Base-by-base conservation (phyloP, 139 green algal species). In the Trebouxia sp. region DNA sequence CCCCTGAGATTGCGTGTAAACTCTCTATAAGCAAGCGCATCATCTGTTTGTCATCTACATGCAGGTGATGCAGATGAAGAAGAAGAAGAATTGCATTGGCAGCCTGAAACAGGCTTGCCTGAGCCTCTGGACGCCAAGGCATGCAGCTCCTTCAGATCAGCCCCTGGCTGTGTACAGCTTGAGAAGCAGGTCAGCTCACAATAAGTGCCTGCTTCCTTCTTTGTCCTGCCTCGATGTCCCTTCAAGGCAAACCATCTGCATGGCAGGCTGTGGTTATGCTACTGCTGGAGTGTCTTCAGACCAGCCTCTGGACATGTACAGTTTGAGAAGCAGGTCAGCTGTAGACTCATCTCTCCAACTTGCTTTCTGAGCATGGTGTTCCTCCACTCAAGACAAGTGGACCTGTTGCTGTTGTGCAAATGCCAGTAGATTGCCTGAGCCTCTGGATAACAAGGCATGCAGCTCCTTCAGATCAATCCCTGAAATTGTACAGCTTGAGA, bases 61-160 rank as follows among this genome's bases (percentile, higher is more conserved):
- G 26, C 42, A 77, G 41, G 14, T 53, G 69, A 75, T 58, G 69
- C 41, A 77, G 17, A 53, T 53, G 62, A 72, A 1, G 62, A 72
- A 15, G 62, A 72, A 15, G 69, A 7, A 15, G 35, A 41, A 26
- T 22, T 77, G 41, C 42, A 77, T n/a, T 77, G 69, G 69, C 39
- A 77, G 24, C 69, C 69, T 38, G 17, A 45, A 24, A 77, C 69
- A 56, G 69, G 69, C 41, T 20, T 77, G 22, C 69, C 69, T 55
- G 69, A 55, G 3, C 41, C 38, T 28, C 41, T 72, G 62, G 55
- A n/a, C 22, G 42, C 41, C 22, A 55, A 38, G 8, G 41, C 11
- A n/a, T 77, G 43, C 69, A 77, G 69, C 38, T 41, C 41, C 9
- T 48, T 15, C 3, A 20, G 9, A 51, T 26, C 43, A 56, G 69